phyloP scores from a whole-genome alignment of 176 grass and related monocot genomes.

The Zizania latifolia region DNA sequence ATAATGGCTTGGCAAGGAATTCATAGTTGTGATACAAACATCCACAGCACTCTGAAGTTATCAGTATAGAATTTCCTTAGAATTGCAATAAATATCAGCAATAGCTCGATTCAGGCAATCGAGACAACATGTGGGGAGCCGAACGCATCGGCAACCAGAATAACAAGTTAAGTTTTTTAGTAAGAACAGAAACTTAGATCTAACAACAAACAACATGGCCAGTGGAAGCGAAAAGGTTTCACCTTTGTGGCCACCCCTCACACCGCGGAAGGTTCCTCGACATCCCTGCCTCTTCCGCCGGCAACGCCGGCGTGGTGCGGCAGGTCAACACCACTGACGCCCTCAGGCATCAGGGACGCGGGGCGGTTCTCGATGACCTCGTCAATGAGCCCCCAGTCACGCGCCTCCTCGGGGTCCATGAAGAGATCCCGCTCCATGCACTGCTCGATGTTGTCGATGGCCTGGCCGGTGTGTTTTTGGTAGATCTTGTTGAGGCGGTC shows the following conservation, averaged over 20 bases:
- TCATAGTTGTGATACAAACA: conserved; percentile 6
- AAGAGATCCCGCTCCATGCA: conserved; percentile 88
- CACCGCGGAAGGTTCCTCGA: conserved; percentile 48
- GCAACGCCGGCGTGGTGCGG: conserved; percentile 8
- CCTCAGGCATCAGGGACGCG: conserved; percentile 45
- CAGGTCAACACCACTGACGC: conserved; percentile 22
- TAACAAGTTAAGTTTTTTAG: conserved; percentile 34
- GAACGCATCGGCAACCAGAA: conserved; percentile 2
- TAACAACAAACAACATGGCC: conserved; percentile 42
- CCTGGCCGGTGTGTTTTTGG: conserved; percentile 63
- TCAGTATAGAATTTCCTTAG: conserved; percentile 14
- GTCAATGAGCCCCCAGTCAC: conserved; percentile 75
- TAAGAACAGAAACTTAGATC: conserved; percentile 30
- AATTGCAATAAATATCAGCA: conserved; percentile 28
- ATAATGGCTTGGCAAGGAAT: not conserved
- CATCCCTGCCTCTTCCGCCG: conserved; percentile 35
- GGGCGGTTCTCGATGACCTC: conserved; percentile 85
- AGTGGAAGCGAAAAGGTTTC: conserved; percentile 15
- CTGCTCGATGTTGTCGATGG: conserved; percentile 52
- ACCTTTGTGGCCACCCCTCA: conserved; percentile 35
- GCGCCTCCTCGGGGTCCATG: conserved; percentile 87
- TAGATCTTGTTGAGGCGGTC: conserved; percentile 86
- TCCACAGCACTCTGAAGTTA: conserved; percentile 18
- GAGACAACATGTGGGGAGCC: conserved; percentile 21
- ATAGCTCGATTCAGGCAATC: conserved; percentile 40